These are phyloP conservation scores for Cantharellus cinnabarinus DNA, from an alignment of 768 basidiomycete genomes.

Conservation along the genomic window DNA sequence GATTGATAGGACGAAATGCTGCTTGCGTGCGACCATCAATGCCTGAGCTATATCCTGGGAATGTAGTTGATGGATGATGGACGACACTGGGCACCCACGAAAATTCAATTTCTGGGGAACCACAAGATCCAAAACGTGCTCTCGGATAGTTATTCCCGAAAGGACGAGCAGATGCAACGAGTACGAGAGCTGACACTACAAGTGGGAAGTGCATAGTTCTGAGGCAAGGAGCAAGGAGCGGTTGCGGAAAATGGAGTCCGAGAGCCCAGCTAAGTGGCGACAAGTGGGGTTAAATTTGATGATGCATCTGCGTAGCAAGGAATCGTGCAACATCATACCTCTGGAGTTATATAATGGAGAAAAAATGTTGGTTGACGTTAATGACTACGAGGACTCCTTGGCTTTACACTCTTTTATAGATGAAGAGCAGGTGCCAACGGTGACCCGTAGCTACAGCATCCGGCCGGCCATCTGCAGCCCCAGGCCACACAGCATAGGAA, in stretches of 20 bases:
- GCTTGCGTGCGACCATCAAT: slow-evolving; percentile 2
- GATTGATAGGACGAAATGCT: slow-evolving; percentile 3
- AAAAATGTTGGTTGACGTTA: too few species aligned
- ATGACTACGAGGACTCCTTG: too few species aligned
- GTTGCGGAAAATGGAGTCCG: neutral
- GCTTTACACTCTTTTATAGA: too few species aligned
- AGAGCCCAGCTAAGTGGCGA: neutral
- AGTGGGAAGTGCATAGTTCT: neutral
- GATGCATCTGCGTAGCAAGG: too few species aligned
- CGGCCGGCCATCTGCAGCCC: too few species aligned
- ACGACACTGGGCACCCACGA: neutral
- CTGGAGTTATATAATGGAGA: too few species aligned
- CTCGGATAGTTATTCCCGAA: neutral
- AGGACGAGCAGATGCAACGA: neutral
- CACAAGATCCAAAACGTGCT: neutral
- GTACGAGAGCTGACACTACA: neutral
- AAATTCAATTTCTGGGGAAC: neutral
- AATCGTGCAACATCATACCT: too few species aligned
- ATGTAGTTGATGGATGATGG: neutral
- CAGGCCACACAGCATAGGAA: too few species aligned
- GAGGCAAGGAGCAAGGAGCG: neutral
- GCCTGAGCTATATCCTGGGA: neutral
- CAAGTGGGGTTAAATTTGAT: too few species aligned
- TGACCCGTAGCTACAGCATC: too few species aligned
- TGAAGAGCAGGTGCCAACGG: too few species aligned